Percentiles rank a stretch among this genome's conserved stretches.
Conservation (phyloP, 192 early-diverging fungal genomes). For the Podila minutissima region DNA sequence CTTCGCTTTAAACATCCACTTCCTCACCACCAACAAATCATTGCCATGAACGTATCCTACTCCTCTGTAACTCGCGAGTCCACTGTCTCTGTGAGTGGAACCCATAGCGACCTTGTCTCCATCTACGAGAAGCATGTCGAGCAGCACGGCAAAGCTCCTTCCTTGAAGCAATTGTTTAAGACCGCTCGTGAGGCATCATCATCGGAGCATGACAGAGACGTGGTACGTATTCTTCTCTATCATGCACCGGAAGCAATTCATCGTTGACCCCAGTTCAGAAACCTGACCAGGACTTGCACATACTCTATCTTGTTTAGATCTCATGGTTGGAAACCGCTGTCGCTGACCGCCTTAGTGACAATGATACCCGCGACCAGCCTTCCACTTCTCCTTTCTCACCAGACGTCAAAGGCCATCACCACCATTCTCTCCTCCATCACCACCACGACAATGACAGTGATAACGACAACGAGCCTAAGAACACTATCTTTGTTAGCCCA, state of each 20-base stretch:
- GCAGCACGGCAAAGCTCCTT: constrained; percentile 32
- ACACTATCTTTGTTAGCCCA: constrained; percentile 34
- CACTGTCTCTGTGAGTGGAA: constrained; percentile 3
- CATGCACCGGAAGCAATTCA: neutral
- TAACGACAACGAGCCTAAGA: neutral
- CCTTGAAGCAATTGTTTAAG: constrained; percentile 40
- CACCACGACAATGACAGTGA: constrained; percentile 5
- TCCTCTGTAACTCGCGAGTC: neutral
- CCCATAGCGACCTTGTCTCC: constrained; percentile 28
- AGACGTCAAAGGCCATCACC: neutral
- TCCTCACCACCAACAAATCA: neutral
- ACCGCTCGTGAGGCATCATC: constrained; percentile 38
- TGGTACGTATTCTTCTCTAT: constrained; percentile 10
- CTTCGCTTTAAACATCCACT: neutral
- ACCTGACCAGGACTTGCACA: too few species aligned
- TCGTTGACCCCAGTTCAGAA: too few species aligned
- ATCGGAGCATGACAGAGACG: constrained; percentile 44
- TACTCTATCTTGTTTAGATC: constrained; percentile 10
- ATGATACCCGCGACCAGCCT: constrained; percentile 14
- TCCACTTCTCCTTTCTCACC: neutral
- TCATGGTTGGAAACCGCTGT: constrained; percentile 43
- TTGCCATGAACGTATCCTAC: neutral
- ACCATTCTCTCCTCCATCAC: neutral
- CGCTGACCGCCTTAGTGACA: constrained; percentile 25
- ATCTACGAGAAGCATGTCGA: constrained; percentile 29